Base-by-base conservation (phyloP, 2,329 filamentous ascomycete genomes). In the Fusarium newnesense region DNA sequence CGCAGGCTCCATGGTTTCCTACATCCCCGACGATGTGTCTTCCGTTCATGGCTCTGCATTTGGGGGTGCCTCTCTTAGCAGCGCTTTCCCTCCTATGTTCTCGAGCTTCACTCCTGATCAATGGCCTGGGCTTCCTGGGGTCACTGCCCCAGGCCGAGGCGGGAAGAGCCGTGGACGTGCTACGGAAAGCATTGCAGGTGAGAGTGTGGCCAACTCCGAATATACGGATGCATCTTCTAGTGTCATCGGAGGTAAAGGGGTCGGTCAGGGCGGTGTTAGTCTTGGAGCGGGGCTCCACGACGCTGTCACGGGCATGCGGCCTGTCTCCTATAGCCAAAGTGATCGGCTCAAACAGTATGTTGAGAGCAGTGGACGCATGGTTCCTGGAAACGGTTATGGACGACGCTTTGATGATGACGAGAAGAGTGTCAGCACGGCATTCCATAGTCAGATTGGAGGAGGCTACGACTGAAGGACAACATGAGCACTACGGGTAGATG, bases 1-100 rank as follows among this genome's bases (percentile, higher is more conserved):
- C 78, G 91, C 93, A 24, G 93, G 94, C 47, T 98, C 96, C 7
- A 93, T 98, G 80, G 88, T 98, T 77, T 96, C 96, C 21, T 98
- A 97, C 81, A 97, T 99, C 69, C 94, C 96, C 5, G 96, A 99
- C 78, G 96, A 99, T 81, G 95, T 97, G 44, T 98, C 96, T 13
- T 98, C 95, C 5, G 93, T 99, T 50, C 96, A 98, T 82, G 95
- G 95, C 53, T 97, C 95, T 49, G 92, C 95, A 2, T 90, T 98
- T 58, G 95, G 95, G 61, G 95, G 95, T 42, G 93, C 93, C 40
- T 93, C 92, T n/a, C 87, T 97, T 36, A 83, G 82, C 66, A 80
- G 80, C 39, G 94, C 94, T 30, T 98, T 96, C 81, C 96, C 96
- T 21, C 93, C 94, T 24, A 97, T 98, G 93, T 99, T 99, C 83